Evolutionary conservation across 805 yeast genomes (phyloP).

Genomic region (Yarrowia phangngaensis): DNA sequence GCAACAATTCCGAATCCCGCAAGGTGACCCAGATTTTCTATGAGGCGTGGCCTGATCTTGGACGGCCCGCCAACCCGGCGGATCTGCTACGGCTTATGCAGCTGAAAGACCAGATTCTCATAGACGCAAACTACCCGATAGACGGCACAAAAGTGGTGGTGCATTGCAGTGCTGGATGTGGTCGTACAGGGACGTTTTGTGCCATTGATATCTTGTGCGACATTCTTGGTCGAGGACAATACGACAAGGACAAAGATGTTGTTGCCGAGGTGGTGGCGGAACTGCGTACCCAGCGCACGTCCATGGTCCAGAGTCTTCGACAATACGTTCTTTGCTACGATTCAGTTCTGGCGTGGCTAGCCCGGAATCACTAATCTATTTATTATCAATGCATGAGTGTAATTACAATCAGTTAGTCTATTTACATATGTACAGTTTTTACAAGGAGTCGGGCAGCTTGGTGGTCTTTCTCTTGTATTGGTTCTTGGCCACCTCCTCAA

Average conservation of each 20-base stretch:
- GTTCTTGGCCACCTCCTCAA: conserved; percentile 25
- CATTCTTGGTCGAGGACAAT: not conserved
- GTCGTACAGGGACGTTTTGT: conserved; percentile 87
- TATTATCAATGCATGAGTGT: conserved; percentile 20
- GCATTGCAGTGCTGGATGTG: conserved; percentile 97
- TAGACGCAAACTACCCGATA: not conserved
- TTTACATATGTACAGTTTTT: conserved; percentile 24
- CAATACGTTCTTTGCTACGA: conserved; percentile 77
- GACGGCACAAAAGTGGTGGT: conserved; percentile 53
- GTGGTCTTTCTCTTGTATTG: conserved; percentile 24
- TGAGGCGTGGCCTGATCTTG: conserved; percentile 82
- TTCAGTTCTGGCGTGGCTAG: conserved; percentile 41
- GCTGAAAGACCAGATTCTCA: conserved; percentile 38
- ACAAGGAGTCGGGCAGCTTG: conserved; percentile 21
- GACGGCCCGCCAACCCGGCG: conserved; percentile 54
- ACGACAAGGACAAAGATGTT: conserved; percentile 44
- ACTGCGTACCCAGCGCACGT: conserved; percentile 68
- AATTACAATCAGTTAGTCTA: conserved; percentile 16
- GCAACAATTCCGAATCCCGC: conserved; percentile 36
- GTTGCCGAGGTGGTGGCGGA: conserved; percentile 60
- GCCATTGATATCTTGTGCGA: conserved; percentile 42
- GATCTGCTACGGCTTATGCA: conserved; percentile 59
- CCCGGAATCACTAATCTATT: conserved; percentile 11
- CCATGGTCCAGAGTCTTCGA: conserved; percentile 79
- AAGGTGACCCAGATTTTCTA: conserved; percentile 71